phyloP scores from a whole-genome alignment of 2,329 filamentous ascomycete species.

The Trichoderma semiorbis region DNA sequence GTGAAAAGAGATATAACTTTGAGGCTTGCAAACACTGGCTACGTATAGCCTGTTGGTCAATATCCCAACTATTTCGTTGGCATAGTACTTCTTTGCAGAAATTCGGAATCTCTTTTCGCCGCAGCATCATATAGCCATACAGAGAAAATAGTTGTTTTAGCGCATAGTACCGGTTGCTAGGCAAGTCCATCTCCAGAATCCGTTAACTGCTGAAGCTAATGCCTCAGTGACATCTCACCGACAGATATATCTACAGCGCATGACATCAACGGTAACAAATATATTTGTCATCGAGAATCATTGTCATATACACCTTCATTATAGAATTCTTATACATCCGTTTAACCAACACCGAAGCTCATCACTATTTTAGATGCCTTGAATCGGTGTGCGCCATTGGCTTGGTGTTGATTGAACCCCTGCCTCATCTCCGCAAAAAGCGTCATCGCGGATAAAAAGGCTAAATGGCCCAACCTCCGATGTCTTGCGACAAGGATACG shows the following conservation, averaged over 20 bases:
- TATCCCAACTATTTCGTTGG: background rate
- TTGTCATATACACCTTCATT: background rate
- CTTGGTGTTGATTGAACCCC: background rate
- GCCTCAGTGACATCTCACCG: background rate
- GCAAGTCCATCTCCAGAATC: background rate
- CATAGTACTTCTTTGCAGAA: background rate
- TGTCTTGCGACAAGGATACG: background rate
- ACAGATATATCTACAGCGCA: background rate
- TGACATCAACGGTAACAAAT: background rate
- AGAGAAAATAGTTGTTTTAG: background rate
- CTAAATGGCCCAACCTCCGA: background rate
- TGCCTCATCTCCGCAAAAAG: background rate
- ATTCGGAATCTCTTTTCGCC: background rate
- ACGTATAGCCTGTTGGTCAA: background rate
- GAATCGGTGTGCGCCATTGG: background rate
- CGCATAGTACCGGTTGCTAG: background rate
- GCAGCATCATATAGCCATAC: background rate
- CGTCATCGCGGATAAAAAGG: constrained; percentile 10
- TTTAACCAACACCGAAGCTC: background rate
- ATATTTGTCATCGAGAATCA: background rate
- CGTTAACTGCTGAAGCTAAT: background rate
- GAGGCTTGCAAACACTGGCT: background rate
- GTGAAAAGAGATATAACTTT: background rate
- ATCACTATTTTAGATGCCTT: background rate
- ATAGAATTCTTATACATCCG: background rate